These are phyloP conservation scores for Amanita fuliginea DNA, from an alignment of 768 basidiomycete species.

Conservation along the genomic window DNA sequence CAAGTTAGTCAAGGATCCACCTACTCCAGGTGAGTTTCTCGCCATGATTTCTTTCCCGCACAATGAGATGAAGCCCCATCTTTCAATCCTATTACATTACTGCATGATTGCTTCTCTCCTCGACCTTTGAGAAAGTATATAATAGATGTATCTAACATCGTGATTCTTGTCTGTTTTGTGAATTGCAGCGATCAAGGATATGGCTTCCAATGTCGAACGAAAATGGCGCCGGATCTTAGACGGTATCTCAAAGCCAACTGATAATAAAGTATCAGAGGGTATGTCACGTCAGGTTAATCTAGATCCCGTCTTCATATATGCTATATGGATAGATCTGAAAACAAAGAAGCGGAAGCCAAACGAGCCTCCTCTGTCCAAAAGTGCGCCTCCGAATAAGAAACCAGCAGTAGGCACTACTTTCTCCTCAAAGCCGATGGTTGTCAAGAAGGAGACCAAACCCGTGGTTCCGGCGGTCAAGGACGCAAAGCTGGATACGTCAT, in stretches of 20 bases:
- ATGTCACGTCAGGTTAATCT: conserved; percentile 45
- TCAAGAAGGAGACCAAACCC: conserved; percentile 48
- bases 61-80: neutral
- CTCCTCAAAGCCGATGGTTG: conserved; percentile 28
- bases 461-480: conserved; percentile 40
- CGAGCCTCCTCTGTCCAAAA: conserved; percentile 36
- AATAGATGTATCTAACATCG: conserved; percentile 63
- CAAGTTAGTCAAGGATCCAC: conserved; percentile 65
- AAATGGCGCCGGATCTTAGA: conserved; percentile 61
- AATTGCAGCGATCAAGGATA: conserved; percentile 81
- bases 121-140: conserved; percentile 22
- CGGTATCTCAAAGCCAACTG: conserved; percentile 25
- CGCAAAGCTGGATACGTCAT: conserved; percentile 77
- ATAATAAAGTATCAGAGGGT: conserved; percentile 56
- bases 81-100: conserved; percentile 12
- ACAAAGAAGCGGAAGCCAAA: conserved; percentile 66
- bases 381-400: conserved; percentile 57
- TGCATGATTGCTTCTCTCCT: conserved; percentile 14
- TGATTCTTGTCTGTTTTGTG: conserved; percentile 28
- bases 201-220: conserved; percentile 80
- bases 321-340: conserved; percentile 33
- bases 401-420: conserved; percentile 35
- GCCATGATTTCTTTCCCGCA: neutral
- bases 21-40: conserved; percentile 64
- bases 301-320: conserved; percentile 14